Percentiles rank a stretch among this genome's conserved stretches.
Conservation (phyloP, 2,329 filamentous ascomycete genomes). For the Aspergillus thermomutatus region DNA sequence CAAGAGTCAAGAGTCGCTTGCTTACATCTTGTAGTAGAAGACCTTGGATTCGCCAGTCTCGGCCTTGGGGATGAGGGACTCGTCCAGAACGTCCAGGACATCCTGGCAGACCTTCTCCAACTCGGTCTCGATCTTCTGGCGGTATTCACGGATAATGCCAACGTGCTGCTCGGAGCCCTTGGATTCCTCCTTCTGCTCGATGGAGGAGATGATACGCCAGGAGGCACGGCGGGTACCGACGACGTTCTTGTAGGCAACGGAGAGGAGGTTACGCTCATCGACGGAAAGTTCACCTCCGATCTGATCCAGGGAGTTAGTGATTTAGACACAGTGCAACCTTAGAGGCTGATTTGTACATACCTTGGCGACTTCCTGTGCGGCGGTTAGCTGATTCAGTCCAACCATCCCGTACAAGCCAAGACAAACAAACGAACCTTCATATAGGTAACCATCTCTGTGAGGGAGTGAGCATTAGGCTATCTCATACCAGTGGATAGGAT, state of each 20-base stretch:
- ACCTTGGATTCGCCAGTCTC: constrained; percentile 98
- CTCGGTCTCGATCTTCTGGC: constrained; percentile 96
- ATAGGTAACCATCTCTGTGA: constrained; percentile 89
- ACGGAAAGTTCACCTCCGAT: constrained; percentile 66
- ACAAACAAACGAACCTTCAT: constrained; percentile 70
- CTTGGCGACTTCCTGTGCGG: constrained; percentile 83
- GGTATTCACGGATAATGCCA: constrained; percentile 90
- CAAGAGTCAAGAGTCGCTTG: constrained; percentile 37
- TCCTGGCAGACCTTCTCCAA: constrained; percentile 98
- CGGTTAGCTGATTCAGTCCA: constrained; percentile 19
- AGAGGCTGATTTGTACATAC: constrained; percentile 44
- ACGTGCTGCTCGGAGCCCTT: constrained; percentile 98
- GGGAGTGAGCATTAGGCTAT: constrained; percentile 25
- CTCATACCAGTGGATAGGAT: constrained; percentile 3
- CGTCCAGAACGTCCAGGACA: constrained; percentile 90
- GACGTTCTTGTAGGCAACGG: constrained; percentile 99
- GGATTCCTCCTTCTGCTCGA: constrained; percentile 99
- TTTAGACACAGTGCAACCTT: constrained; percentile 4
- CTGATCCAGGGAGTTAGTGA: constrained; percentile 37
- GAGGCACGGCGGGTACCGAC: constrained; percentile 96
- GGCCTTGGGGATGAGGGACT: constrained; percentile 91
- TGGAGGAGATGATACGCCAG: constrained; percentile 99
- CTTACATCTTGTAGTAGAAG: constrained; percentile 99
- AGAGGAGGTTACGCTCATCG: constrained; percentile 85
- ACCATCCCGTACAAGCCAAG: constrained; percentile 1